Base-by-base conservation (phyloP, 768 basidiomycete genomes). In the Naganishia randhawae region DNA sequence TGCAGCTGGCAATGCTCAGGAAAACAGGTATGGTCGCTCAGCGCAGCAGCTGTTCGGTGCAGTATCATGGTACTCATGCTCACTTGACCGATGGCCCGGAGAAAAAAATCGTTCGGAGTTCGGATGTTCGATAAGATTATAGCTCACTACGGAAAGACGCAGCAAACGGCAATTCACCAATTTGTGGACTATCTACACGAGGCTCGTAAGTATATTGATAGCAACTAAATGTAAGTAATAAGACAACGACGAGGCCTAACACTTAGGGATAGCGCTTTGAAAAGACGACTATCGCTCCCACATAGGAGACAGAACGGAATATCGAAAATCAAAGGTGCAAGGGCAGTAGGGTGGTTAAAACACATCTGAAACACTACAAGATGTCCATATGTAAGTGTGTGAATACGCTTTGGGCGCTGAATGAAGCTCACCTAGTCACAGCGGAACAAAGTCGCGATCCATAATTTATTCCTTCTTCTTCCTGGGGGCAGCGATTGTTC, bases 251-350 rank as follows among this genome's bases (percentile, higher is more conserved):
- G 27, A 39, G 27, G 33, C 22, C 33, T 42, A 37, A 39, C 57
- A 61, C 22, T 39, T 61, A 1, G 54, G 33, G 57, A 61, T 41
- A 61, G 57, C 57, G 57, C 41, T 25, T 9, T 22, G 19, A n/a
- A 55, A 55, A 22, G 35, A 61, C 35, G 57, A 61, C 57, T 61
- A 61, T 41, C 57, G 39, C 57, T 61, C 57, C 57, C 41, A 61
- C 16, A 42, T 14, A 61, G 57, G 57, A 61, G 57, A n/a, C 7
- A 39, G 22, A 61, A 61, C 37, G 37, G 27, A 61, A 41, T 39
- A 61, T 61, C 57, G 57, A 61, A 61, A 61, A 61, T 61, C 57
- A 61, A 61, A 61, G 57, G 57, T 61, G 57, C 57, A 61, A 61
- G 25, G 37, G 57, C 57, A 41, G 37, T 13, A 22, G 45, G 19